Conservation (phyloP, 305 asterid species). For the Solanum aculeatissimum region DNA sequence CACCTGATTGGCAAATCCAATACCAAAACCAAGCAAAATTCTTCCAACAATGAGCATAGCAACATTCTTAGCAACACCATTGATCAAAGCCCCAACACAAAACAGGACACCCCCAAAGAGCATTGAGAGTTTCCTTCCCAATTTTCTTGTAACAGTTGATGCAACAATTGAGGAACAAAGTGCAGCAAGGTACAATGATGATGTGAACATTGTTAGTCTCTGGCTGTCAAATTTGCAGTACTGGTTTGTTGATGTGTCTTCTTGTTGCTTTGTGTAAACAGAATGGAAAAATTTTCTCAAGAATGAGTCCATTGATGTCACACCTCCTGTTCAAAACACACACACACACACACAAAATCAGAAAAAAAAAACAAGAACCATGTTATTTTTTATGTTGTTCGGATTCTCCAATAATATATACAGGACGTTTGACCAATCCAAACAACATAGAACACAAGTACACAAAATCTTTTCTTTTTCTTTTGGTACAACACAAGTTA, state of each 20-base stretch:
- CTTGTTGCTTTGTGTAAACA: slow-evolving; percentile 15
- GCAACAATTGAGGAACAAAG: slow-evolving; percentile 31
- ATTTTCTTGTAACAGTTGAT: slow-evolving; percentile 24
- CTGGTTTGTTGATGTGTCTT: slow-evolving; percentile 18
- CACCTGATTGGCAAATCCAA: slow-evolving; percentile 56
- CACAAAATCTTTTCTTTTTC: not conserved
- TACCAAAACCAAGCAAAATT: slow-evolving; percentile 40
- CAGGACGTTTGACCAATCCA: no score
- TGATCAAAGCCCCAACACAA: slow-evolving; percentile 31
- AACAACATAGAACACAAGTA: no score
- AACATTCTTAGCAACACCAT: slow-evolving; percentile 25
- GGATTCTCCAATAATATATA: not conserved
- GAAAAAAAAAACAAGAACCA: not conserved
- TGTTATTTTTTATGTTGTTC: not conserved
- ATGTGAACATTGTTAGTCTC: slow-evolving; percentile 38
- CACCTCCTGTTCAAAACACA: slow-evolving; percentile 5
- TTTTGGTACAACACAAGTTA: not conserved
- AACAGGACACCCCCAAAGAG: slow-evolving; percentile 29
- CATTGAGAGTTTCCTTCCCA: slow-evolving; percentile 37
- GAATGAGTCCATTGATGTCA: slow-evolving; percentile 13
- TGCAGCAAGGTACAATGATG: slow-evolving; percentile 40
- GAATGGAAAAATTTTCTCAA: slow-evolving; percentile 13
- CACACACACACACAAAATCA: not conserved
- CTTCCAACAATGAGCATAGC: slow-evolving; percentile 43
- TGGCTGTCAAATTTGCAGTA: slow-evolving; percentile 41